Base-by-base conservation (phyloP, 176 grass and related monocot genomes). In the Eleusine indica region DNA sequence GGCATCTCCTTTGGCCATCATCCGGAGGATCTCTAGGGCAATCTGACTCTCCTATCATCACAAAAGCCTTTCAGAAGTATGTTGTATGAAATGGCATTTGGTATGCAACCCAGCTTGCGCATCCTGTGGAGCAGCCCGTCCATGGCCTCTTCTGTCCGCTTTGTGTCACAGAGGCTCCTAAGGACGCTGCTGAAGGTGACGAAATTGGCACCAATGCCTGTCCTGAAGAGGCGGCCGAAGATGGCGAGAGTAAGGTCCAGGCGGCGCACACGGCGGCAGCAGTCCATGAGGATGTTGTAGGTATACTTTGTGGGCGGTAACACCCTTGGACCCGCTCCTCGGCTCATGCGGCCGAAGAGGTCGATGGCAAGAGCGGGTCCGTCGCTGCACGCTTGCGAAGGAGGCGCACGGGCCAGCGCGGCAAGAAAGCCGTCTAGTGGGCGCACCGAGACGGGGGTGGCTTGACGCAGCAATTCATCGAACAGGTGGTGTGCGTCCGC, bases 21-120 rank as follows among this genome's bases (percentile, higher is more conserved):
- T 76, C 19, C 52, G 44, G 15, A 84, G 76, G 28, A 90, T 0
- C 17, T 78, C 46, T 3, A 52, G 57, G 4, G 78, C 83, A 18
- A 0, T 4, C 1, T 2, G 18, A 46, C 28, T 76, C 7, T 87
- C 19, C 75, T 32, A 0, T 52, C 10, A 22, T 35, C 19, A 9
- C 74, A 83, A 3, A 87, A 28, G 0, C 68, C 7, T 49, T 90
- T 87, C 1, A 90, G 65, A 46, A 90, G 19, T 46, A 52, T 28
- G 1, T 0, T 44, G 21, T 87, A 84, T 0, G 57, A 68, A 39
- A 81, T 1, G 7, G 65, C 30, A 61, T 74, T 0, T 19, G 76
- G 89, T 17, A 35, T 5, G 46, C 80, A 81, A 18, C 82, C 76
- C 15, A 88, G n/a, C 56, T 81, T 30, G 46, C 72, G 64, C 86